Base-by-base conservation (phyloP, 1,284 basidiomycete species). In the Peniophora sp. region DNA sequence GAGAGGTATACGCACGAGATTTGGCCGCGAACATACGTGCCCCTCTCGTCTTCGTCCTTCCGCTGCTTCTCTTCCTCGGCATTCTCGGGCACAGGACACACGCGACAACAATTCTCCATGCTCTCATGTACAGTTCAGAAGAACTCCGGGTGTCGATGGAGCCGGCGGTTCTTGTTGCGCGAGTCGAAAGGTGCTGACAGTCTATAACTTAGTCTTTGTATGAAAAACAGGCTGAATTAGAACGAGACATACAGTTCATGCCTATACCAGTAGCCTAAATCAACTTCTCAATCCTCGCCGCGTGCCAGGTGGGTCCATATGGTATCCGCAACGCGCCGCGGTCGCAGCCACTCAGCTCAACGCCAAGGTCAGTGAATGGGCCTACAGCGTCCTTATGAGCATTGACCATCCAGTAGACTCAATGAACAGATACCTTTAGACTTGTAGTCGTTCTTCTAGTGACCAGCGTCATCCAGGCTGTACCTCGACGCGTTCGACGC, bases 121-220 rank as follows among this genome's bases (percentile, higher is more conserved):
- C 76, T 77, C 54, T 83, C 79, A 42, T 70, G 55, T 56, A 78
- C 71, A 0, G 72, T 78, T 2, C 81, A 80, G 55, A 82, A 81
- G 63, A 81, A 83, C 0, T 79, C 79, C 6, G 77, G 73, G 55
- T 82, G 81, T 22, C 79, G 76, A 64, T 83, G 80, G 3, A 83
- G 69, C 5, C 71, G 67, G 15, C 79, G 68, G 15, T 68, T 71
- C 53, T 79, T 76, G 62, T 81, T 82, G 65, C 76, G 79, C 2
- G 79, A 77, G 54, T 81, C 81, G 59, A 72, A 81, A 0, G 77
- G 75, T 3, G 78, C 78, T 80, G 52, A n/a, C n/a, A n/a, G n/a
- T n/a, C n/a, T n/a, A n/a, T n/a, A n/a, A n/a, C n/a, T 41, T 51
- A n/a, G 52, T 48, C 32, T 37, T 11, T 11, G 9, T 12, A 32